phyloP scores from a whole-genome alignment of 1,139 yeast species.

The Pichia terricola region DNA sequence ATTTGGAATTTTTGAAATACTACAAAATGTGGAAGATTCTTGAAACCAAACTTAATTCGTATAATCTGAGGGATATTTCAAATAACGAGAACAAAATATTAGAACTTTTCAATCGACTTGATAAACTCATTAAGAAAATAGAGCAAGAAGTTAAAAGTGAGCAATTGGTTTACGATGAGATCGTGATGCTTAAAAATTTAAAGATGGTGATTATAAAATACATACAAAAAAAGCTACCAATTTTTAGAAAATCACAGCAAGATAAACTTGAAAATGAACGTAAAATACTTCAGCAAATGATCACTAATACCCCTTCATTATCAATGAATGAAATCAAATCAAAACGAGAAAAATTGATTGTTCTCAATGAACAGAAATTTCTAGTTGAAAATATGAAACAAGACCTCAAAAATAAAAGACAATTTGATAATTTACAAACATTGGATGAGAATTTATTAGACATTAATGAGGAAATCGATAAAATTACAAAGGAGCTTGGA shows the following conservation, averaged over 20 bases:
- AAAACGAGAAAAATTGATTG: conserved; percentile 71
- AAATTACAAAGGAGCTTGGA: conserved; percentile 48
- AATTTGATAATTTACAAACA: conserved; percentile 67
- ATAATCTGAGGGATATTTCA: conserved; percentile 20
- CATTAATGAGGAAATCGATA: conserved; percentile 40
- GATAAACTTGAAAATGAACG: conserved; percentile 11
- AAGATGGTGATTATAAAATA: conserved; percentile 37
- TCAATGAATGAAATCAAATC: conserved; percentile 46
- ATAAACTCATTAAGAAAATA: conserved; percentile 15
- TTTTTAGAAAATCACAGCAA: conserved; percentile 32
- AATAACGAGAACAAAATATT: conserved; percentile 8
- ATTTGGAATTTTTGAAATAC: conserved; percentile 24
- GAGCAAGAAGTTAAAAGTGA: conserved; percentile 7
- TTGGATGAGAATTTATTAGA: conserved; percentile 54
- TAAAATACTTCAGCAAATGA: conserved; percentile 4
- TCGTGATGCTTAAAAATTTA: conserved; percentile 36
- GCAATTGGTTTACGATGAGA: conserved; percentile 16
- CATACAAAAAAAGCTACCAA: conserved; percentile 46
- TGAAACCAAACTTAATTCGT: conserved; percentile 28
- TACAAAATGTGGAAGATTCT: conserved; percentile 30
- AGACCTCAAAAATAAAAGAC: conserved; percentile 54
- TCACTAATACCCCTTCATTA: conserved; percentile 23
- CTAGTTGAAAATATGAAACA: conserved; percentile 56
- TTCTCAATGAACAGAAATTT: conserved; percentile 73
- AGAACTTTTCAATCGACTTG: conserved; percentile 15